Conservation (phyloP, 1,284 basidiomycete species). For the Rhodotorula sp. region DNA sequence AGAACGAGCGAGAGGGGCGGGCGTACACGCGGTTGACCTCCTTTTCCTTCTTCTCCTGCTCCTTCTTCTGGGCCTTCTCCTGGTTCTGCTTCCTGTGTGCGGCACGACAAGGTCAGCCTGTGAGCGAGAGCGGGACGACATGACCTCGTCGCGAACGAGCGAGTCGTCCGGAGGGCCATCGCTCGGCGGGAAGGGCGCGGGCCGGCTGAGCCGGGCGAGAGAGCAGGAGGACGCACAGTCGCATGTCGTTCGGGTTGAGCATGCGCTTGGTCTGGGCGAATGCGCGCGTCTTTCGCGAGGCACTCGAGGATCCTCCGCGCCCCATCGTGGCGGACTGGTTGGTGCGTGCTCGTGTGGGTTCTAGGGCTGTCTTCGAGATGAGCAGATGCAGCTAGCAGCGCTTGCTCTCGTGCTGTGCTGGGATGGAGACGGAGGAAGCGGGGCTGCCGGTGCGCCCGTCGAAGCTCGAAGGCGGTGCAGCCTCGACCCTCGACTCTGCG, state of each 20-base stretch:
- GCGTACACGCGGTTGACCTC: slow-evolving; percentile 55
- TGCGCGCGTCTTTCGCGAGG: slow-evolving; percentile 38
- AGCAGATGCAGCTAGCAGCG: neutral
- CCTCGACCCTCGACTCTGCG: too few species aligned
- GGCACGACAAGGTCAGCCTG: neutral
- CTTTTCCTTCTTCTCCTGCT: slow-evolving; percentile 53
- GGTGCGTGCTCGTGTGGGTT: neutral
- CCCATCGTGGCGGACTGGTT: slow-evolving; percentile 15
- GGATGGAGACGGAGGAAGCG: too few species aligned
- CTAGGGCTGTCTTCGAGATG: neutral
- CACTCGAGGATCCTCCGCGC: slow-evolving; percentile 16
- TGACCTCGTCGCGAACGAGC: too few species aligned
- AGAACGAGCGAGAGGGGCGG: neutral
- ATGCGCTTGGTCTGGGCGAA: slow-evolving; percentile 74
- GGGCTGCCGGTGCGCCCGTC: neutral
- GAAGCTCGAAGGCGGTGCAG: neutral
- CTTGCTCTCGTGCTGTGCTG: too few species aligned
- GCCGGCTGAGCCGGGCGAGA: neutral
- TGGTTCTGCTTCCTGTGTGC: slow-evolving; percentile 55
- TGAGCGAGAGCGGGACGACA: neutral
- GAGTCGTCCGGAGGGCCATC: neutral
- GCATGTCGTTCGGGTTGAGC: slow-evolving; percentile 89
- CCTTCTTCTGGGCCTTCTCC: slow-evolving; percentile 55
- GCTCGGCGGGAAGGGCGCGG: neutral
- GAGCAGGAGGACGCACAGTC: slow-evolving; percentile 62